Evolutionary conservation across 1,284 basidiomycete genomes (phyloP).

Genomic region (Porogramme epimiltina): DNA sequence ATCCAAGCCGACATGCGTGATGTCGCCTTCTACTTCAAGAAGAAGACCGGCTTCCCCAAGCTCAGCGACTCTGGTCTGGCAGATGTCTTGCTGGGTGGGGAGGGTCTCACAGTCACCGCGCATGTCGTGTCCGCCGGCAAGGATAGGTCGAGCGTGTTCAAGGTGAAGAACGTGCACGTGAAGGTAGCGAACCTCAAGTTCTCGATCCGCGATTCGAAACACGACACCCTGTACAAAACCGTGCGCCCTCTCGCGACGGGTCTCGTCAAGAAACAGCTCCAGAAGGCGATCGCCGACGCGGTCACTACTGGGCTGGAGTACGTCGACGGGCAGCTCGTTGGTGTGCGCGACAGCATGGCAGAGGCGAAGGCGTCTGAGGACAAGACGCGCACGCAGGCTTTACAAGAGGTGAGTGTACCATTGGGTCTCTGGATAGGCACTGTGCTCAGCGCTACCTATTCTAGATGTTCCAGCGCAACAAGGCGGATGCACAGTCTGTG

Average conservation of each 20-base stretch:
- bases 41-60: conserved; percentile 80
- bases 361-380: conserved; percentile 64
- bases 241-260: conserved; percentile 73
- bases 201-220: conserved; percentile 89
- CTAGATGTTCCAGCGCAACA: conserved; percentile 60
- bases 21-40: conserved; percentile 85
- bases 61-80: conserved; percentile 90
- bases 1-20: conserved; percentile 96
- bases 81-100: conserved; percentile 86
- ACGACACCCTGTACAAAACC: conserved; percentile 89
- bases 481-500: conserved; percentile 47
- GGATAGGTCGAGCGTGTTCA: conserved; percentile 74
- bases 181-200: conserved; percentile 89
- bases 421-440: background rate
- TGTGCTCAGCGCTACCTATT: background rate
- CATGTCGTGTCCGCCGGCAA: conserved; percentile 67
- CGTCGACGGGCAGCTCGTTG: conserved; percentile 85
- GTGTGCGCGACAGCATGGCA: conserved; percentile 74
- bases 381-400: conserved; percentile 51
- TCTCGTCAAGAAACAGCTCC: conserved; percentile 89
- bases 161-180: conserved; percentile 76
- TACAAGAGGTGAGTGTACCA: conserved; percentile 60
- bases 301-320: conserved; percentile 85
- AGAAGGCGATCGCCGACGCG: conserved; percentile 79
- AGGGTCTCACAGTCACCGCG: conserved; percentile 68